phyloP scores from a whole-genome alignment of 495 filamentous ascomycete genomes.

The Corynascus novoguineensis region DNA sequence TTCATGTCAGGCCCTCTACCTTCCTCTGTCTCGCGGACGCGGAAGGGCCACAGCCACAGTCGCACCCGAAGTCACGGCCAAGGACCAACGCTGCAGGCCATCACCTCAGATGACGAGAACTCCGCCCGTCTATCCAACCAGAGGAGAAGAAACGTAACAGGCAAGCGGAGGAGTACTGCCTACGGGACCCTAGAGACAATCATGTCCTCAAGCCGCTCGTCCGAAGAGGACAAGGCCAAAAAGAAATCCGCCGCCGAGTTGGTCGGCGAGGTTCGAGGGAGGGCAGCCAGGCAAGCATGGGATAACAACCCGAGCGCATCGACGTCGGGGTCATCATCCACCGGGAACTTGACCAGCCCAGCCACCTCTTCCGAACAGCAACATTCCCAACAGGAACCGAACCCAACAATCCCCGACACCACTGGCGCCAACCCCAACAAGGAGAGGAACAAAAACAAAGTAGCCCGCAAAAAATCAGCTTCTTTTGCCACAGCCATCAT shows the following conservation, averaged over 20 bases:
- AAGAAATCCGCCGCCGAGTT: constrained; percentile 49
- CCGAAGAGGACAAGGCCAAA: constrained; percentile 46
- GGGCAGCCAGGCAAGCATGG: constrained; percentile 30
- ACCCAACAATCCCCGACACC: background rate
- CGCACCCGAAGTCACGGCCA: constrained; percentile 9
- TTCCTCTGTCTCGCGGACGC: constrained; percentile 14
- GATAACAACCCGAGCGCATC: constrained; percentile 10
- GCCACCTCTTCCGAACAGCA: background rate
- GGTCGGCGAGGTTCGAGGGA: constrained; percentile 44
- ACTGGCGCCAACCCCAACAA: background rate
- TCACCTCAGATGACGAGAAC: constrained; percentile 44
- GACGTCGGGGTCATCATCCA: constrained; percentile 6
- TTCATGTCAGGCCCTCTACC: constrained; percentile 23
- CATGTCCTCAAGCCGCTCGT: constrained; percentile 52
- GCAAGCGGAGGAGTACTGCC: constrained; percentile 41
- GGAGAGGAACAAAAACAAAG: constrained; percentile 15
- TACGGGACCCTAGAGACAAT: constrained; percentile 53
- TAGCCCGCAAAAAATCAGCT: constrained; percentile 38
- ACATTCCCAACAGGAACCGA: background rate
- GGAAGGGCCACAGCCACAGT: constrained; percentile 21
- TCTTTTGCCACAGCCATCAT: constrained; percentile 46
- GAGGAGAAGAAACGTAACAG: constrained; percentile 24
- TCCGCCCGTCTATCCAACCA: constrained; percentile 16
- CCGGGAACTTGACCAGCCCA: constrained; percentile 6
- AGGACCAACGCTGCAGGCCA: constrained; percentile 46